phyloP scores from a whole-genome alignment of 2,329 filamentous ascomycete species.

The Periconia sp. region DNA sequence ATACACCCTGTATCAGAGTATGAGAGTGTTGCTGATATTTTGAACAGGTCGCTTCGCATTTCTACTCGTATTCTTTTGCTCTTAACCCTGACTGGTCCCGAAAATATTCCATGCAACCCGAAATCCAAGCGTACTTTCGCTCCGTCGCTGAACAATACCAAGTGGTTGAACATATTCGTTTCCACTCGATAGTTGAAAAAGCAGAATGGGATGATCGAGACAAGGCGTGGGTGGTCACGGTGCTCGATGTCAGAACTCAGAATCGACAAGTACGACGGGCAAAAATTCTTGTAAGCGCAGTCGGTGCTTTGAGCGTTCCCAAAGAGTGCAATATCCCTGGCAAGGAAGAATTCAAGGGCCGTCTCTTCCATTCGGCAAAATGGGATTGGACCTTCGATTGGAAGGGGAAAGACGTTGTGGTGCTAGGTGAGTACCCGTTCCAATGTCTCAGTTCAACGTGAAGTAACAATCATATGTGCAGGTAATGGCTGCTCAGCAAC shows the following conservation, averaged over 20 bases:
- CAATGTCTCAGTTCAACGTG: background rate
- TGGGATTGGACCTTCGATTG: conserved; percentile 56
- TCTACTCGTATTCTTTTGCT: conserved; percentile 64
- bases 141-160: conserved; percentile 56
- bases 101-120: conserved; percentile 63
- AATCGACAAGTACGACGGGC: conserved; percentile 18
- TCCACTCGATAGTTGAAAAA: conserved; percentile 57
- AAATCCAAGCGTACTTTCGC: conserved; percentile 56
- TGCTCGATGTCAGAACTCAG: conserved; percentile 25
- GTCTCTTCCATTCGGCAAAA: conserved; percentile 33
- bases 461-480: conserved; percentile 12
- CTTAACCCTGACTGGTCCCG: conserved; percentile 61
- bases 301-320: conserved; percentile 32
- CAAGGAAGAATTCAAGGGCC: conserved; percentile 47
- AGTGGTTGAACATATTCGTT: conserved; percentile 59
- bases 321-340: conserved; percentile 47
- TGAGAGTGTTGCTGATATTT: background rate
- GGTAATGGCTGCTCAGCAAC: conserved; percentile 53
- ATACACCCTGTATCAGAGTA: background rate
- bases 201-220: conserved; percentile 57
- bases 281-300: conserved; percentile 31
- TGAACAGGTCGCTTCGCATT: conserved; percentile 30
- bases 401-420: conserved; percentile 36
- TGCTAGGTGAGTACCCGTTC: conserved; percentile 22
- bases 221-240: conserved; percentile 53